Evolutionary conservation across 176 grass and related monocot species (phyloP).

Genomic region (Saccharum officinarum): DNA sequence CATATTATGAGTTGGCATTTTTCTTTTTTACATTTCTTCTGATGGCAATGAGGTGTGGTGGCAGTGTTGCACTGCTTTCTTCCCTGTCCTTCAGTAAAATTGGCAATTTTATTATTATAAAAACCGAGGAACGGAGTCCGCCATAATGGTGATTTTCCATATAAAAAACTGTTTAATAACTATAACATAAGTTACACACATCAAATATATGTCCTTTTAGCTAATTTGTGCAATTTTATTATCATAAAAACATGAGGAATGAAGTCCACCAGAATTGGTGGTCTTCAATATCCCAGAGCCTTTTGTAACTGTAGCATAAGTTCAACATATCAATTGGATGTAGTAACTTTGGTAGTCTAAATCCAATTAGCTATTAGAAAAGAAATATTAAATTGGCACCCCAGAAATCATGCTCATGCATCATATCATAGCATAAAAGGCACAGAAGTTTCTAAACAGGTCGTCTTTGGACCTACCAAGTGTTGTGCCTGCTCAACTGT

Average conservation of each 20-base stretch:
- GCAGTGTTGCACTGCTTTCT: not conserved
- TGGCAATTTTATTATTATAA: not conserved
- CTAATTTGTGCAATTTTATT: not conserved
- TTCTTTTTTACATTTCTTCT: not conserved
- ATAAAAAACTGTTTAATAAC: constrained; percentile 2
- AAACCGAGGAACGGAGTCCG: not conserved
- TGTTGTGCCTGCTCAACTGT: not conserved
- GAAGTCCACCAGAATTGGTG: not conserved
- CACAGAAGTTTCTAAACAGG: not conserved
- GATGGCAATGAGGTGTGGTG: not conserved
- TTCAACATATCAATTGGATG: not conserved
- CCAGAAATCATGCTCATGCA: not conserved
- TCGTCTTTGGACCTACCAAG: not conserved
- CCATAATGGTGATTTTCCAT: not conserved
- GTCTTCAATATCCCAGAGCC: not conserved
- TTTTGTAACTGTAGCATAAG: constrained; percentile 12
- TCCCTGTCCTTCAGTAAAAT: not conserved
- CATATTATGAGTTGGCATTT: not conserved
- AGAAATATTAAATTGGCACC: not conserved
- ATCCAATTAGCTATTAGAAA: not conserved
- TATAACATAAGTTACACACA: constrained; percentile 1
- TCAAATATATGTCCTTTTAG: not conserved
- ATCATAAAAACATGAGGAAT: not conserved
- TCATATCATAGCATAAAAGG: constrained; percentile 3
- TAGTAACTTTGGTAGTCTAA: not conserved